Evolutionary conservation across 371 early-diverging fungal genomes (phyloP).

Genomic region (Mortierella sp.): DNA sequence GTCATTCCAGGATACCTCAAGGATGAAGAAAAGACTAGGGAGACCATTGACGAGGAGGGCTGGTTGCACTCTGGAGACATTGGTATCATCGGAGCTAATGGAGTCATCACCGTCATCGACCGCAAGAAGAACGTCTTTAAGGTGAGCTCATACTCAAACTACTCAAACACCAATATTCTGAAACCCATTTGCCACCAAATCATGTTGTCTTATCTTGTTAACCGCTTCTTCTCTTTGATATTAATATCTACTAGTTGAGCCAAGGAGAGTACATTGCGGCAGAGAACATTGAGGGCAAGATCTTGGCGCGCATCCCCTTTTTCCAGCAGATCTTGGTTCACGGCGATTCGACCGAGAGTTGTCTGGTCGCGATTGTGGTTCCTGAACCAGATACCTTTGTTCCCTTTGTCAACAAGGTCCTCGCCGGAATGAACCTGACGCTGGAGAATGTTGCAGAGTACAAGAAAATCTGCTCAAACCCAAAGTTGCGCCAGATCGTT

Average conservation of each 20-base stretch:
- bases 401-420: slow-evolving; percentile 59
- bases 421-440: slow-evolving; percentile 18
- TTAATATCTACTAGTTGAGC: slow-evolving; percentile 54
- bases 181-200: background rate
- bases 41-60: slow-evolving; percentile 86
- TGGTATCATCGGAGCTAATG: slow-evolving; percentile 74
- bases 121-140: slow-evolving; percentile 99
- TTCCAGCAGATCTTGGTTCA: slow-evolving; percentile 80
- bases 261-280: slow-evolving; percentile 99
- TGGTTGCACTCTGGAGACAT: slow-evolving; percentile 97
- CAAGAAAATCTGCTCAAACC: slow-evolving; percentile 67
- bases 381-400: slow-evolving; percentile 78
- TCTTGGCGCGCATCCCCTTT: slow-evolving; percentile 43
- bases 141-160: slow-evolving; percentile 60
- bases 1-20: slow-evolving; percentile 90
- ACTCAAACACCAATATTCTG: slow-evolving; percentile 13
- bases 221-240: background rate
- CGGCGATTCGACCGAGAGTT: slow-evolving; percentile 87
- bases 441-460: slow-evolving; percentile 48
- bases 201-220: background rate
- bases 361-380: slow-evolving; percentile 88
- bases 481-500: slow-evolving; percentile 70
- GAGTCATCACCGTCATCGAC: slow-evolving; percentile 87
- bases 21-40: slow-evolving; percentile 85
- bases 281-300: slow-evolving; percentile 79